Conservation (phyloP, 1,284 basidiomycete species). For the Ceratobasidium sp. region DNA sequence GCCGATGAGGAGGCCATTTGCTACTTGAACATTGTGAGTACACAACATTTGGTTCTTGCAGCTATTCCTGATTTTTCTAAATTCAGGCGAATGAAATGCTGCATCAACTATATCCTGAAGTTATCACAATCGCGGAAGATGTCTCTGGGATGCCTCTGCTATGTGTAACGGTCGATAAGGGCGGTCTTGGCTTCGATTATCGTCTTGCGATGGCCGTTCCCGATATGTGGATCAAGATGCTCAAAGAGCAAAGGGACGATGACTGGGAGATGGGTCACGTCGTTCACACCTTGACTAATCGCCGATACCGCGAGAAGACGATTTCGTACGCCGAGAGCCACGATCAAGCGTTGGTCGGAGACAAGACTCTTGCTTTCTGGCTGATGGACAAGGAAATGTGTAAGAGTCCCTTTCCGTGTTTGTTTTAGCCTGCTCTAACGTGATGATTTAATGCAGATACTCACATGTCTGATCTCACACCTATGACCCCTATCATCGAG, state of each 20-base stretch:
- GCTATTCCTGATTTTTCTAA: slow-evolving; percentile 4
- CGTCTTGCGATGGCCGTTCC: slow-evolving; percentile 97
- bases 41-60: not conserved
- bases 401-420: slow-evolving; percentile 61
- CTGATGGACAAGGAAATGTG: slow-evolving; percentile 99
- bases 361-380: slow-evolving; percentile 99
- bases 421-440: slow-evolving; percentile 15
- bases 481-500: slow-evolving; percentile 88
- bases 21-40: slow-evolving; percentile 94
- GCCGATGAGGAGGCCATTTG: slow-evolving; percentile 92
- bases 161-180: slow-evolving; percentile 81
- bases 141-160: slow-evolving; percentile 98
- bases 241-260: slow-evolving; percentile 91
- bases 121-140: slow-evolving; percentile 96
- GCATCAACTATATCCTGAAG: slow-evolving; percentile 82
- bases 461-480: slow-evolving; percentile 92
- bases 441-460: slow-evolving; percentile 71
- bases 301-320: slow-evolving; percentile 90
- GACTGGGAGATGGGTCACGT: slow-evolving; percentile 92
- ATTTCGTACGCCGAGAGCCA: slow-evolving; percentile 97
- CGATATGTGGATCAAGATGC: slow-evolving; percentile 99
- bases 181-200: slow-evolving; percentile 98
- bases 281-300: slow-evolving; percentile 90
- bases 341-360: slow-evolving; percentile 97
- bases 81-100: slow-evolving; percentile 92